Evolutionary conservation across 257 asterid species (phyloP).

Genomic region (Capsicum pubescens): DNA sequence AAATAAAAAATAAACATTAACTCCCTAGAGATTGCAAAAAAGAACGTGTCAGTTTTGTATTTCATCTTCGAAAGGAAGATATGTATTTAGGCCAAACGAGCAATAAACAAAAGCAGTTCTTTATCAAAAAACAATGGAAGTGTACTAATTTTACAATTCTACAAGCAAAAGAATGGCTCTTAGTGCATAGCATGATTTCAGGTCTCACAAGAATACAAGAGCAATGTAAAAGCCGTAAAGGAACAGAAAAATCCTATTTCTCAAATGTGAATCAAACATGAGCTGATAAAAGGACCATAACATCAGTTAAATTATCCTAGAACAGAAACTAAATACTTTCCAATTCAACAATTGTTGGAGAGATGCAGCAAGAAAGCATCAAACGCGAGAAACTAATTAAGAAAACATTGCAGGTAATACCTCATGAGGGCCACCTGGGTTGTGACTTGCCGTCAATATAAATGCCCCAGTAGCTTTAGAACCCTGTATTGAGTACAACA

Average conservation of each 20-base stretch:
- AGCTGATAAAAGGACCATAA: conserved; percentile 24
- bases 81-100: conserved; percentile 4
- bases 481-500: conserved; percentile 57
- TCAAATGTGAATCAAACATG: neutral
- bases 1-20: neutral
- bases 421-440: conserved; percentile 98
- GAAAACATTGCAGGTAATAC: conserved; percentile 45
- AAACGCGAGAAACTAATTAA: conserved; percentile 20
- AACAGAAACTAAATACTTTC: neutral
- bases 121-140: neutral
- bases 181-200: conserved; percentile 10
- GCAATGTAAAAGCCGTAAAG: neutral
- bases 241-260: neutral
- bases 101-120: neutral
- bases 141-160: neutral
- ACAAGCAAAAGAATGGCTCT: neutral
- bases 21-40: neutral
- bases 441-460: conserved; percentile 98
- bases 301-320: conserved; percentile 19
- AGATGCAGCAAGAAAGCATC: conserved; percentile 20
- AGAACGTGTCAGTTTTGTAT: neutral
- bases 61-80: conserved; percentile 10
- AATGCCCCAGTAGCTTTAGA: conserved; percentile 92
- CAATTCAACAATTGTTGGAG: conserved; percentile 2
- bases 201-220: conserved; percentile 6